A percentile compares a stretch with the other conserved stretches of the same genome.
Conservation (phyloP, 2,329 filamentous ascomycete genomes). For the Penicillium sp. region DNA sequence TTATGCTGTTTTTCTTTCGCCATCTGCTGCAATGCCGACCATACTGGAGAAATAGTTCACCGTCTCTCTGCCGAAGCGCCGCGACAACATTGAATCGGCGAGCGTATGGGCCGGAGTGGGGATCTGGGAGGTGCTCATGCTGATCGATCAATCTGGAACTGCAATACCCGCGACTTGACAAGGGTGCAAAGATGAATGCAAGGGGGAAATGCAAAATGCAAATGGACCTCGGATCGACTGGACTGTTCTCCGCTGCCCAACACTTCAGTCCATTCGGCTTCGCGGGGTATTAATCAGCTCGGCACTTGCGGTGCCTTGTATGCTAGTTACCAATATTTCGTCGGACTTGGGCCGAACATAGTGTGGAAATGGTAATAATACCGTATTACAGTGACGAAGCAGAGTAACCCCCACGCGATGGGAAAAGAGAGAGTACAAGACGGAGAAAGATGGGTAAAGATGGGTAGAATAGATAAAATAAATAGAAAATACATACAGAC, state of each 20-base stretch:
- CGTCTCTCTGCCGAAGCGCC: conserved; percentile 55
- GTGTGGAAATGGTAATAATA: background rate
- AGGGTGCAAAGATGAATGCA: background rate
- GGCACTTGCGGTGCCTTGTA: conserved; percentile 10
- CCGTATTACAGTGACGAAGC: conserved; percentile 14
- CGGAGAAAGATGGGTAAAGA: too few species aligned
- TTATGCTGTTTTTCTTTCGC: background rate
- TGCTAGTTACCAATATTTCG: conserved; percentile 5
- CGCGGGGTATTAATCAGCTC: conserved; percentile 26
- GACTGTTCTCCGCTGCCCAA: background rate
- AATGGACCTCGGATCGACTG: background rate
- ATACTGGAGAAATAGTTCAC: conserved; percentile 57
- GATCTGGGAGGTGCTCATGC: conserved; percentile 45
- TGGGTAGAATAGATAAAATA: background rate
- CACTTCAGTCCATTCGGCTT: background rate
- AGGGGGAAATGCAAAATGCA: too few species aligned
- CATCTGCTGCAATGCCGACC: conserved; percentile 5
- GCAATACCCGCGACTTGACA: background rate
- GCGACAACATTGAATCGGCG: conserved; percentile 59
- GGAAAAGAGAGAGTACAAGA: too few species aligned
- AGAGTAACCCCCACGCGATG: conserved; percentile 26
- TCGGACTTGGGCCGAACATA: conserved; percentile 20
- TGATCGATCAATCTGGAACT: conserved; percentile 13
- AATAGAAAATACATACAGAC: too few species aligned
- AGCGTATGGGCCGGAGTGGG: conserved; percentile 63